Conservation (phyloP, 768 basidiomycete genomes). For the Erythrobasidium yunnanense region DNA sequence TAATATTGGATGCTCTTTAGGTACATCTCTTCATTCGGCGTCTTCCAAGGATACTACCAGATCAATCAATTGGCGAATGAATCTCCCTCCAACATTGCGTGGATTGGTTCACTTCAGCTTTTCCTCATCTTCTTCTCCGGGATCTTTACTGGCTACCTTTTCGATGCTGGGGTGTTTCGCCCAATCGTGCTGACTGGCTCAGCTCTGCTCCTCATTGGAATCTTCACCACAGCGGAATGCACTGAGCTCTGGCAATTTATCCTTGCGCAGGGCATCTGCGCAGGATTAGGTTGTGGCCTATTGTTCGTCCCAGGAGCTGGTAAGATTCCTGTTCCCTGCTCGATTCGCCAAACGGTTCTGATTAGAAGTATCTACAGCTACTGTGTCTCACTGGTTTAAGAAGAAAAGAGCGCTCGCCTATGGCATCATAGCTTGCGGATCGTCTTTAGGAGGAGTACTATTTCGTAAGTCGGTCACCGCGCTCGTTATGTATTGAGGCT, state of each 20-base stretch:
- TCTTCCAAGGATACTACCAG: conserved; percentile 33
- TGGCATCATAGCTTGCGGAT: conserved; percentile 60
- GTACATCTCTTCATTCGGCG: conserved; percentile 30
- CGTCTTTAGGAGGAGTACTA: conserved; percentile 55
- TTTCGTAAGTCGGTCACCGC: conserved; percentile 43
- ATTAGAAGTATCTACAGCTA: too few relatives aligned
- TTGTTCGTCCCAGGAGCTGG: conserved; percentile 53
- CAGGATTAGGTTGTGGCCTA: conserved; percentile 42
- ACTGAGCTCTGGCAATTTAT: conserved; percentile 17
- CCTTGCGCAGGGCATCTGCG: conserved; percentile 21
- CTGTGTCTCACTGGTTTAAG: conserved; percentile 56
- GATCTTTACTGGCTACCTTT: conserved; percentile 47
- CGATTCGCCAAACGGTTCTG: too few relatives aligned
- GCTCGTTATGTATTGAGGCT: neutral
- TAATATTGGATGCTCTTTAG: neutral
- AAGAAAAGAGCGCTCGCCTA: conserved; percentile 60
- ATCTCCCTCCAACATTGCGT: conserved; percentile 36
- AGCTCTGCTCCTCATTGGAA: neutral
- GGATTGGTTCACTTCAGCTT: conserved; percentile 50
- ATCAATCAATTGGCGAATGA: conserved; percentile 27
- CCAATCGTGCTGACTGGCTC: conserved; percentile 40
- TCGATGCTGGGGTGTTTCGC: conserved; percentile 47
- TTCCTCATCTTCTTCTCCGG: conserved; percentile 47
- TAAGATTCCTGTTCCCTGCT: too few relatives aligned
- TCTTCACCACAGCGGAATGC: conserved; percentile 20